Evolutionary conservation across 148 eudicot species (phyloP), one percentile per base, ranked within the genome.

Genomic region (Arctostaphylos glauca): DNA sequence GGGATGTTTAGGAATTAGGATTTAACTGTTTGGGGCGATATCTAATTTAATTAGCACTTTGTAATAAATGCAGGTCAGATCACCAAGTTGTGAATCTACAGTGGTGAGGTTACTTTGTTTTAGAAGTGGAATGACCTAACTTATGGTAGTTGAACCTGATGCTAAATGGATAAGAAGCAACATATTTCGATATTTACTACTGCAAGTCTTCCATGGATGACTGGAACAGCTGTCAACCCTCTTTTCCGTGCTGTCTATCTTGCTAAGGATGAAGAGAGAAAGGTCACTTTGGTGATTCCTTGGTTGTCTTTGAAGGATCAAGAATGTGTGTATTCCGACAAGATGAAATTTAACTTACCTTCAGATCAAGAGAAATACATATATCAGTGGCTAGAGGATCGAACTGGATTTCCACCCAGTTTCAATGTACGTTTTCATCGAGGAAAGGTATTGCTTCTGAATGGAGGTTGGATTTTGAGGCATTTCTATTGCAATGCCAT

Each of bases 171-270:
- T 76, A 90, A 91, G 86, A 91, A 93, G 85, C 92, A 90, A 83
- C 94, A 96, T 84, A 88, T 96, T 56, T 94, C 97, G 5, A 94
- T 96, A 87, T 92, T 92, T 86, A 96, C 98, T 16, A 96, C 98
- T 59, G 98, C 98, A 77, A 96, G 98, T 90, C 89, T 96, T 81
- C 98, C 98, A 88, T 95, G 98, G 98, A 89, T 95, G 94, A 95
- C 98, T 43, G 98, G 98, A 76, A 95, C 98, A 47, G 91, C 98
- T 78, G 98, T 96, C 46, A 96, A 96, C 82, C 98, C 98, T 78
- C 87, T 96, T 54, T 96, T 96, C 75, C 98, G 98, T 86, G 98
- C 98, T 68, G 95, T 90, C 18, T 96, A 94, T 90, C 93, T 96
- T 67, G 94, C 93, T 47, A 93, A 94, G 88, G 91, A 87, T 67